phyloP scores from a whole-genome alignment of 2,329 filamentous ascomycete species.

The Ambrosiella cleistominuta region DNA sequence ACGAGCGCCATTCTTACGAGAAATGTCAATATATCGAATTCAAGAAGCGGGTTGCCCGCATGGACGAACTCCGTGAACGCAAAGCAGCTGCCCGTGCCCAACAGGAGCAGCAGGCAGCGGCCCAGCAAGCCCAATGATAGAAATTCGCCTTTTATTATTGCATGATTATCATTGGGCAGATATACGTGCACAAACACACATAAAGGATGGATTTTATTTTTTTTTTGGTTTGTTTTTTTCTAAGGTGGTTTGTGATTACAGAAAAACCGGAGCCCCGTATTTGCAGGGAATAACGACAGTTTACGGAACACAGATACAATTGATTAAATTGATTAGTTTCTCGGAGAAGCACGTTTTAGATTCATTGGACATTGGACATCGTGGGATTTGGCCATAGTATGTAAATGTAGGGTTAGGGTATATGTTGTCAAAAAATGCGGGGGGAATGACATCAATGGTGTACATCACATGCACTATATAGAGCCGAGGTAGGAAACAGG shows the following conservation, averaged over 20 bases:
- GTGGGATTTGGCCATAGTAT: neutral
- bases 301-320: slow-evolving; percentile 1
- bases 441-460: neutral
- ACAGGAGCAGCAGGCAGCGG: slow-evolving; percentile 40
- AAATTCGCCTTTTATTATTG: neutral
- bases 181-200: neutral
- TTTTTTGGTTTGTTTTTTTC: too few species aligned
- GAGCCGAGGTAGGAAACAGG: too few species aligned
- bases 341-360: neutral
- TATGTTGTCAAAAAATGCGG: neutral
- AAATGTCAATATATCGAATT: slow-evolving; percentile 99
- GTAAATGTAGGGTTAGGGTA: neutral
- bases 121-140: neutral
- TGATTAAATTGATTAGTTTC: neutral
- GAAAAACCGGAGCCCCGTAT: too few species aligned
- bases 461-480: neutral
- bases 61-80: slow-evolving; percentile 82
- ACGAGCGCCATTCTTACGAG: slow-evolving; percentile 94
- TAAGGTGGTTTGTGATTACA: too few species aligned
- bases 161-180: neutral
- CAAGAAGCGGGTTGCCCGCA: slow-evolving; percentile 95
- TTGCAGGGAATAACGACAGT: neutral
- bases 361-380: neutral
- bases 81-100: slow-evolving; percentile 65
- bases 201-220: neutral